Evolutionary conservation across 2,329 filamentous ascomycete species (phyloP).

Genomic region (Sporothrix mexicana): DNA sequence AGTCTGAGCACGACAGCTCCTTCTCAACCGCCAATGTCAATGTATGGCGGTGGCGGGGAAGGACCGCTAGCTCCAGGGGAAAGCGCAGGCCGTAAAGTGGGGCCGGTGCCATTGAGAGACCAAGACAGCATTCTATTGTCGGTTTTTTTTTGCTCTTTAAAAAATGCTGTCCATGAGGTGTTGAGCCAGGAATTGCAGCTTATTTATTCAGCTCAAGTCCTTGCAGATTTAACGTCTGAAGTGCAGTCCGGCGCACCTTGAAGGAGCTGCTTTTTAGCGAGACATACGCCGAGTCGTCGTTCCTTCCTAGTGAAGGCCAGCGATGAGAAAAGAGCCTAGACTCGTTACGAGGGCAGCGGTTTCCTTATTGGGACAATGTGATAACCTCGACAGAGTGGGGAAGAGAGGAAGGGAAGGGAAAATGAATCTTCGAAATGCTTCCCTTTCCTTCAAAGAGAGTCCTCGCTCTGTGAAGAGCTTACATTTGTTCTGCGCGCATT

Average conservation of each 20-base stretch:
- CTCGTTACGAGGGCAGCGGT: constrained; percentile 9
- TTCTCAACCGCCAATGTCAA: not conserved
- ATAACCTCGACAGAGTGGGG: not conserved
- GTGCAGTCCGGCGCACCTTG: not conserved
- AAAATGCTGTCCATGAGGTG: too few relatives aligned
- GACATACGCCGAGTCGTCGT: not conserved
- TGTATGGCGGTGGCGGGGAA: not conserved
- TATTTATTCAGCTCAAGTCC: too few relatives aligned
- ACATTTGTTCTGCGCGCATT: not conserved
- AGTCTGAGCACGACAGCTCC: not conserved
- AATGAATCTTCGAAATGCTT: not conserved
- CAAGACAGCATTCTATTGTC: not conserved
- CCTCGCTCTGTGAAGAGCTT: not conserved
- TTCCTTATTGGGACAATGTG: not conserved
- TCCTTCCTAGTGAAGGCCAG: too few relatives aligned
- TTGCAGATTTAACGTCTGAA: too few relatives aligned
- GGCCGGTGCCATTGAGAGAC: not conserved
- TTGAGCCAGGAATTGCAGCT: too few relatives aligned
- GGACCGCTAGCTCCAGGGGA: constrained; percentile 4
- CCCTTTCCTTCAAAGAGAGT: too few relatives aligned
- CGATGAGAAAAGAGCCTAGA: constrained; percentile 5
- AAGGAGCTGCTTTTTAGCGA: constrained; percentile 10
- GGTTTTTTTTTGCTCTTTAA: too few relatives aligned
- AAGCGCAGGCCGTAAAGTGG: not conserved
- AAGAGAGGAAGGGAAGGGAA: not conserved